Evolutionary conservation across 2,329 filamentous ascomycete genomes (phyloP).

Genomic region (Tolypocladium pustulatum): DNA sequence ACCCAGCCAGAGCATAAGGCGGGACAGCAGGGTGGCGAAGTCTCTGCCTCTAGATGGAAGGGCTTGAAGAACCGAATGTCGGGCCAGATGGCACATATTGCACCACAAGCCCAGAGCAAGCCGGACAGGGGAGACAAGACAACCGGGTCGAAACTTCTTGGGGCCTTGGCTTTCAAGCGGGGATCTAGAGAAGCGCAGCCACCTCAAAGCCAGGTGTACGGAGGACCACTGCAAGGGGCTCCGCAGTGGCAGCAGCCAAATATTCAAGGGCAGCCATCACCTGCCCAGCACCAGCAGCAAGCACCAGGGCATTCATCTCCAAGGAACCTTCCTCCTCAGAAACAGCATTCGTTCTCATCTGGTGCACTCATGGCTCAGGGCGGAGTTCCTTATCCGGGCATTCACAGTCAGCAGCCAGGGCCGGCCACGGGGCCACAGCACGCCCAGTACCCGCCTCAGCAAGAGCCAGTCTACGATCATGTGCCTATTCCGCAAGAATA

Average conservation of each 20-base stretch:
- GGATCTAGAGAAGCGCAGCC: slow-evolving; percentile 13
- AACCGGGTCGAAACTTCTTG: slow-evolving; percentile 16
- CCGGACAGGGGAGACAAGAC: slow-evolving; percentile 11
- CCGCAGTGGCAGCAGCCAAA: slow-evolving; percentile 4
- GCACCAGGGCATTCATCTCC: not conserved
- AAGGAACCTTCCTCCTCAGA: not conserved
- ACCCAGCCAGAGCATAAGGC: not conserved
- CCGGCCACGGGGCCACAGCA: not conserved
- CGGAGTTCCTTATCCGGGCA: not conserved
- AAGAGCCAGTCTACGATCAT: slow-evolving; percentile 23
- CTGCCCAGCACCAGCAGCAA: slow-evolving; percentile 6
- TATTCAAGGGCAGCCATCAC: slow-evolving; percentile 3
- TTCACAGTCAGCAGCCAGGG: not conserved
- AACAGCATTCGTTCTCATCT: not conserved
- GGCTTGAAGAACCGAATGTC: slow-evolving; percentile 21
- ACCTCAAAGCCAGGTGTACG: not conserved
- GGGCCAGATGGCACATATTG: slow-evolving; percentile 13
- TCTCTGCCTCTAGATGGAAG: slow-evolving; percentile 19
- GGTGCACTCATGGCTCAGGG: not conserved
- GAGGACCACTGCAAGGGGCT: not conserved
- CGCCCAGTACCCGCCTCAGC: not conserved
- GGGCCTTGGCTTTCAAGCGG: slow-evolving; percentile 18
- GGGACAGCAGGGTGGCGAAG: not conserved
- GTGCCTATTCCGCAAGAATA: slow-evolving; percentile 28
- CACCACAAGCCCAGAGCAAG: slow-evolving; percentile 8